Percentiles rank a stretch among this genome's conserved stretches.
These are phyloP conservation scores for Suillus americanus DNA, from an alignment of 768 basidiomycete species.

Conservation along the genomic window DNA sequence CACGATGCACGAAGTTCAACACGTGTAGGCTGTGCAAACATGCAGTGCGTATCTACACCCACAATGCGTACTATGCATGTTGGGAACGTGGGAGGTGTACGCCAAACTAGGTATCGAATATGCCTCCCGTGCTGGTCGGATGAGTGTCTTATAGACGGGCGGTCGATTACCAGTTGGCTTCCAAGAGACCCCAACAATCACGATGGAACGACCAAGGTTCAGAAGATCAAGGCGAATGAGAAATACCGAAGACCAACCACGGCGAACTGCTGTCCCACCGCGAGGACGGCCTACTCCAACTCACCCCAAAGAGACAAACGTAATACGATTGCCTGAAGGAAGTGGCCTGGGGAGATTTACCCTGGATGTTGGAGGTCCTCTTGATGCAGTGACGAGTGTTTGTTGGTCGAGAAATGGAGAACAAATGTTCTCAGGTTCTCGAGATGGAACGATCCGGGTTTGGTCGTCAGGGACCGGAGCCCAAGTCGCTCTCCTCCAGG, in stretches of 20 bases:
- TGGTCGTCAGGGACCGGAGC: constrained; percentile 28
- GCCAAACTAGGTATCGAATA: not conserved
- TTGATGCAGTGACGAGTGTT: constrained; percentile 1
- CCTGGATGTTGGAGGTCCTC: constrained; percentile 57
- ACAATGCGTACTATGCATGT: not conserved
- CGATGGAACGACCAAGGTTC: constrained; percentile 1
- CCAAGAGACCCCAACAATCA: constrained; percentile 4
- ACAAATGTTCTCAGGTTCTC: constrained; percentile 31
- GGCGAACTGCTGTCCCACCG: not conserved
- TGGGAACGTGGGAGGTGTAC: constrained; percentile 2
- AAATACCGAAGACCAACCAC: constrained; percentile 1
- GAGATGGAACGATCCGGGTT: constrained; percentile 29
- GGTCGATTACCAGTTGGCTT: not conserved
- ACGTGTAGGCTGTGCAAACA: not conserved
- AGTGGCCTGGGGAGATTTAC: constrained; percentile 93
- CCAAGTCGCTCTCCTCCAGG: constrained; percentile 16
- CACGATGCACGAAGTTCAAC: not conserved
- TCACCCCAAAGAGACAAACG: constrained; percentile 4
- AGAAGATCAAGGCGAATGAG: constrained; percentile 4
- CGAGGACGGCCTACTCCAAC: constrained; percentile 3
- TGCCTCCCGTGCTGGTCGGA: not conserved
- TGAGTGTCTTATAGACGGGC: not conserved
- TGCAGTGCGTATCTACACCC: not conserved
- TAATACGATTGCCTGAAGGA: constrained; percentile 78
- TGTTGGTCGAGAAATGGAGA: constrained; percentile 11